A percentile compares a stretch with the other conserved stretches of the same genome.
Evolutionary conservation across 106 monocot genomes (phyloP).

Genomic region (Posidonia australis): DNA sequence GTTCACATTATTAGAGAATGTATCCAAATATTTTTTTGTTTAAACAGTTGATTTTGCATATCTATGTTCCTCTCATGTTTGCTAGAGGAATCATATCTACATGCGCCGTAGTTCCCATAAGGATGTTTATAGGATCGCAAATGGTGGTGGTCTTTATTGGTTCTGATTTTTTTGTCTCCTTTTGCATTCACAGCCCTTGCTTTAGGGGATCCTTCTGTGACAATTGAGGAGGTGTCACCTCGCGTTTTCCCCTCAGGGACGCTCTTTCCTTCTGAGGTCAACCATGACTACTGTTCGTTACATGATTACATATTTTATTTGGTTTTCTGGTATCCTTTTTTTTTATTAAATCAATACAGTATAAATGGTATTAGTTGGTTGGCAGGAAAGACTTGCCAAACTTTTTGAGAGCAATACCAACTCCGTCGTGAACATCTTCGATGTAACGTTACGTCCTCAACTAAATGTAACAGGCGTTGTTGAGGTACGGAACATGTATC

Average conservation of each 20-base stretch:
- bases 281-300: not conserved
- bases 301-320: not conserved
- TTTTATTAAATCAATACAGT: not conserved
- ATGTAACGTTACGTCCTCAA: constrained; percentile 84
- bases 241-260: constrained; percentile 43
- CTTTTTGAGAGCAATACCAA: constrained; percentile 86
- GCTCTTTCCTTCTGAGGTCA: constrained; percentile 87
- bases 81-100: too few species aligned
- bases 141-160: not conserved
- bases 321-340: not conserved
- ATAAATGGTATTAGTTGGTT: not conserved
- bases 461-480: constrained; percentile 85
- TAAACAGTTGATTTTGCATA: too few species aligned
- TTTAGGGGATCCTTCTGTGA: constrained; percentile 63
- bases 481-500: constrained; percentile 41
- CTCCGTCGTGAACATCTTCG: constrained; percentile 97
- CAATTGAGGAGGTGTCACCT: constrained; percentile 69
- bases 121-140: not conserved
- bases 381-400: constrained; percentile 64
- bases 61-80: too few species aligned
- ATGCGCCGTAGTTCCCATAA: not conserved
- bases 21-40: too few species aligned
- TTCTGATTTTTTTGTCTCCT: not conserved
- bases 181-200: constrained; percentile 11
- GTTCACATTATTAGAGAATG: not conserved